Percentiles rank a stretch among this genome's conserved stretches.
phyloP scores from a whole-genome alignment of 2,329 filamentous ascomycete genomes.

The Bretziella fagacearum region DNA sequence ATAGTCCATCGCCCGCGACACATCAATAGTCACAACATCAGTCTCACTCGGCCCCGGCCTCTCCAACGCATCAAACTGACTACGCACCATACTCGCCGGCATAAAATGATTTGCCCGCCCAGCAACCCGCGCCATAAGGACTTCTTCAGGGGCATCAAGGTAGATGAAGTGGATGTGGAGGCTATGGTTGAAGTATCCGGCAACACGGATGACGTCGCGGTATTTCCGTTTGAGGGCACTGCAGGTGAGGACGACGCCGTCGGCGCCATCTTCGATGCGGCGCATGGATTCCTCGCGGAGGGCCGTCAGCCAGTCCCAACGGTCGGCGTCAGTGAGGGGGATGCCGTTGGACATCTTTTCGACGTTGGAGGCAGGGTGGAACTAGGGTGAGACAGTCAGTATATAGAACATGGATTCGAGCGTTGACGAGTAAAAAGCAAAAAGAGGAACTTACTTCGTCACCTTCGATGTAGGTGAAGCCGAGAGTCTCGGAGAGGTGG shows the following conservation, averaged over 20 bases:
- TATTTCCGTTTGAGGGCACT: conserved; percentile 95
- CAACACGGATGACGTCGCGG: conserved; percentile 74
- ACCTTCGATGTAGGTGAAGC: conserved; percentile 58
- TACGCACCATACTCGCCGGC: conserved; percentile 88
- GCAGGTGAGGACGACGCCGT: conserved; percentile 86
- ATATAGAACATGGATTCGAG: conserved; percentile 17
- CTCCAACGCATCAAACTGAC: conserved; percentile 80
- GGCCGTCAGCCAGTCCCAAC: conserved; percentile 89
- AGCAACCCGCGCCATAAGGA: conserved; percentile 59
- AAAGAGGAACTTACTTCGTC: conserved; percentile 43
- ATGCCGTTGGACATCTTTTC: conserved; percentile 79
- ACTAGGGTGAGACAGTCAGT: conserved; percentile 30
- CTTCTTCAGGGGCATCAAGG: conserved; percentile 58
- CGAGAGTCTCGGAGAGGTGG: conserved; percentile 42
- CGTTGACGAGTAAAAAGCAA: too few relatives aligned
- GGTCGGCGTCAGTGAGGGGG: conserved; percentile 78
- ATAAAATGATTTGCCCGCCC: conserved; percentile 77
- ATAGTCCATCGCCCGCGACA: conserved; percentile 38
- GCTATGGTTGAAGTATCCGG: conserved; percentile 54
- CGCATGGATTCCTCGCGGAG: conserved; percentile 52
- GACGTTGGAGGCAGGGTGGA: conserved; percentile 60
- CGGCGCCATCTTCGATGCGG: conserved; percentile 37
- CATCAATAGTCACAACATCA: conserved; percentile 57
- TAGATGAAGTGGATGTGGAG: conserved; percentile 87
- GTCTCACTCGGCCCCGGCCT: conserved; percentile 52